Conservation (phyloP, 1,284 basidiomycete genomes). For the Xerocomus minutiporus region DNA sequence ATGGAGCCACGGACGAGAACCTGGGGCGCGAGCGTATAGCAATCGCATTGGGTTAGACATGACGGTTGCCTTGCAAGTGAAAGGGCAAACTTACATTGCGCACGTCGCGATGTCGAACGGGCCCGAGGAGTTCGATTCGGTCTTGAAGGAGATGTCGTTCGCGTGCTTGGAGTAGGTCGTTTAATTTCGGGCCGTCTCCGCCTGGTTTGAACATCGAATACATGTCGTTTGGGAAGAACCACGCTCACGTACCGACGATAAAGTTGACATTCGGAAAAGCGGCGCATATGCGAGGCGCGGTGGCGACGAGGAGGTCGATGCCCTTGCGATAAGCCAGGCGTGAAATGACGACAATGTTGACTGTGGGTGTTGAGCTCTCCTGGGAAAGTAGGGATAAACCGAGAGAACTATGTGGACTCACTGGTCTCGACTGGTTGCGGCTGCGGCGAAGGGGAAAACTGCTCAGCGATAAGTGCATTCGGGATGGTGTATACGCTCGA, state of each 20-base stretch:
- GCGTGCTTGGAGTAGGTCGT: slow-evolving; percentile 93
- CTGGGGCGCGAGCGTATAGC: slow-evolving; percentile 36
- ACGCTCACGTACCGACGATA: slow-evolving; percentile 63
- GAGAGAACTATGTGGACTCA: slow-evolving; percentile 34
- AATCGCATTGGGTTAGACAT: not conserved
- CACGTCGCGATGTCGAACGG: slow-evolving; percentile 79
- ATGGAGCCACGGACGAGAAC: slow-evolving; percentile 83
- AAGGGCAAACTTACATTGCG: slow-evolving; percentile 59
- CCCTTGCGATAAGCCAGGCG: slow-evolving; percentile 97
- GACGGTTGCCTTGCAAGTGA: not conserved
- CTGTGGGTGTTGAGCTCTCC: slow-evolving; percentile 37
- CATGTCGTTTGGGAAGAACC: not conserved
- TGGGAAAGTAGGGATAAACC: not conserved
- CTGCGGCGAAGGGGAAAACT: slow-evolving; percentile 67
- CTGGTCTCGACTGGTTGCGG: slow-evolving; percentile 53
- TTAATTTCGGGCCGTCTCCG: slow-evolving; percentile 93
- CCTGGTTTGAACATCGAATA: slow-evolving; percentile 42
- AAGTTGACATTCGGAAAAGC: slow-evolving; percentile 84
- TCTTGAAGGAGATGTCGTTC: slow-evolving; percentile 89
- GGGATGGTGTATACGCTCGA: slow-evolving; percentile 86
- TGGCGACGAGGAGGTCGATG: slow-evolving; percentile 90
- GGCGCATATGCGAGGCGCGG: slow-evolving; percentile 85
- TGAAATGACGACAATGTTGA: slow-evolving; percentile 92
- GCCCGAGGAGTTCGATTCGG: slow-evolving; percentile 83
- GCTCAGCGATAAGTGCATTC: slow-evolving; percentile 86